phyloP scores from a whole-genome alignment of 345 rosid genomes.

The Eucalyptus cloeziana region DNA sequence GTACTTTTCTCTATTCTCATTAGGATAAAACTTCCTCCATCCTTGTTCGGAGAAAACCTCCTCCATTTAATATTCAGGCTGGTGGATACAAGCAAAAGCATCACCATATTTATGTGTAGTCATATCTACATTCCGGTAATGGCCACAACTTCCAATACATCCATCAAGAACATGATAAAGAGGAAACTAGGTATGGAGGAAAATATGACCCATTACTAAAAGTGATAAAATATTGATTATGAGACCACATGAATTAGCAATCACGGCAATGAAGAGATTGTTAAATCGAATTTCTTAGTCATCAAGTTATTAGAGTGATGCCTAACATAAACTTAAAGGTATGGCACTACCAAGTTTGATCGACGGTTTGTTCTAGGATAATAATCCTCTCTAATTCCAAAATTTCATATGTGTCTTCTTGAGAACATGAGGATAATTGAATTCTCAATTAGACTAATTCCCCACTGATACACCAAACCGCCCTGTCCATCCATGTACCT shows the following conservation, averaged over 20 bases:
- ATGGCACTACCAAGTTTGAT: background rate
- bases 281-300: background rate
- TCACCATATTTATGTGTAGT: background rate
- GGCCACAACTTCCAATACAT: background rate
- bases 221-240: background rate
- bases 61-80: too few relatives aligned
- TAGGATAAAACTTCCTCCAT: too few relatives aligned
- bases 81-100: background rate
- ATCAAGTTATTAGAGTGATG: background rate
- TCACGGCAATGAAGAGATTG: background rate
- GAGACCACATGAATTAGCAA: background rate
- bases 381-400: background rate
- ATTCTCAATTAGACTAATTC: background rate
- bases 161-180: background rate
- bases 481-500: background rate
- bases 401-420: too few relatives aligned
- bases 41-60: too few relatives aligned
- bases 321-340: background rate
- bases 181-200: background rate
- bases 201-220: background rate
- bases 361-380: background rate
- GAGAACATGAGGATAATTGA: background rate
- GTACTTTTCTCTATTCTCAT: too few relatives aligned
- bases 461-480: background rate
- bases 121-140: too few relatives aligned